Evolutionary conservation across 225 moss, liverwort and hornwort genomes (phyloP).

Genomic region (Neckera pumila): DNA sequence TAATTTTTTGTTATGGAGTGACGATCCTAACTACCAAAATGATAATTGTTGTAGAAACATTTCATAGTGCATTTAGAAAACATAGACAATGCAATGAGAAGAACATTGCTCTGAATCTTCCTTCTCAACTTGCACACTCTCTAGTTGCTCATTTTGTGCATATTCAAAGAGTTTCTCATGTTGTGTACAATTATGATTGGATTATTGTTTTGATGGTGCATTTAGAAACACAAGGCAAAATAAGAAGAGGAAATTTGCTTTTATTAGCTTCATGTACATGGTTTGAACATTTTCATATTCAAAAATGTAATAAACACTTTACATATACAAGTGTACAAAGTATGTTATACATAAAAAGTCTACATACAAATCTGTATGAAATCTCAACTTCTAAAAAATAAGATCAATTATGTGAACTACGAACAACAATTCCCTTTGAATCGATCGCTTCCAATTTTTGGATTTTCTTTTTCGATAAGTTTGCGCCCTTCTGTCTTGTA

Average conservation of each 20-base stretch:
- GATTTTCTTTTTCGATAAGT: neutral
- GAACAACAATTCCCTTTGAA: fast-evolving
- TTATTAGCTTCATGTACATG: neutral
- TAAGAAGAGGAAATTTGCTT: neutral
- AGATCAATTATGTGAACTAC: neutral
- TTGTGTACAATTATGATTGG: neutral
- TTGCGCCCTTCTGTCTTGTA: neutral
- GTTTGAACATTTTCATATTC: neutral
- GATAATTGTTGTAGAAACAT: neutral
- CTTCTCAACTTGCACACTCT: neutral
- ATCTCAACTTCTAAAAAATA: neutral
- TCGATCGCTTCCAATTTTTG: neutral
- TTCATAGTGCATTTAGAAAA: neutral
- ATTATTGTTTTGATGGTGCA: neutral
- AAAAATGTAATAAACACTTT: neutral
- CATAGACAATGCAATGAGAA: neutral
- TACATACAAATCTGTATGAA: too few relatives aligned
- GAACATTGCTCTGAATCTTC: neutral
- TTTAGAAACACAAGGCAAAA: neutral
- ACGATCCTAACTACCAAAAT: fast-evolving
- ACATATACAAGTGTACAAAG: too few relatives aligned
- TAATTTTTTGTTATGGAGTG: fast-evolving
- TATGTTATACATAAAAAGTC: neutral
- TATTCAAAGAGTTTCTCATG: neutral
- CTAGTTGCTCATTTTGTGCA: too few relatives aligned